phyloP scores from a whole-genome alignment of 73 alveolate genomes.

The Paramecium biaurelia region DNA sequence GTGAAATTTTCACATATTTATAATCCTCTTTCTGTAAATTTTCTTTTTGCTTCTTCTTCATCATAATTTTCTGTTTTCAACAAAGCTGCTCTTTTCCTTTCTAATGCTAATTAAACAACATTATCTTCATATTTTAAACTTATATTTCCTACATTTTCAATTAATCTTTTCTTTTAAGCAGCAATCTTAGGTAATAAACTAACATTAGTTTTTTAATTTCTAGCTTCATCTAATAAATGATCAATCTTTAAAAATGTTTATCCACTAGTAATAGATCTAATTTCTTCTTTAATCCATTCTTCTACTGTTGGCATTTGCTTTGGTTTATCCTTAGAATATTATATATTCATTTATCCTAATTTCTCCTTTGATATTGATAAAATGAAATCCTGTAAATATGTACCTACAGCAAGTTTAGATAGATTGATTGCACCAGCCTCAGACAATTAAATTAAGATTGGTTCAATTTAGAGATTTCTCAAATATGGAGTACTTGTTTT shows the following conservation, averaged over 20 bases:
- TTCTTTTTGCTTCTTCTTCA: constrained; percentile 54
- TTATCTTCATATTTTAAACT: constrained; percentile 43
- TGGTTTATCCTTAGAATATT: constrained; percentile 63
- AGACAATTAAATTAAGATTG: constrained; percentile 28
- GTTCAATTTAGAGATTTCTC: constrained; percentile 57
- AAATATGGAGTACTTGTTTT: constrained; percentile 49
- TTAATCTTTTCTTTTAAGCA: constrained; percentile 39
- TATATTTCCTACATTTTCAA: constrained; percentile 10
- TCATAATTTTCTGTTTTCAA: constrained; percentile 58
- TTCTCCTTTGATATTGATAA: constrained; percentile 44
- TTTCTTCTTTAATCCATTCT: constrained; percentile 28
- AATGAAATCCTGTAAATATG: constrained; percentile 54
- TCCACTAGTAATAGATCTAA: constrained; percentile 24
- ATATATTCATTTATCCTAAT: constrained; percentile 24
- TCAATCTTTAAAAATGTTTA: constrained; percentile 23
- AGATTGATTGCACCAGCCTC: constrained; percentile 45
- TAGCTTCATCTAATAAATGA: constrained; percentile 23
- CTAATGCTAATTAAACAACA: constrained; percentile 48
- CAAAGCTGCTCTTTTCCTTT: constrained; percentile 54
- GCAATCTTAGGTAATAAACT: constrained; percentile 53
- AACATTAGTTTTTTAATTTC: constrained; percentile 10
- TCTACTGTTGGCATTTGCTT: constrained; percentile 56
- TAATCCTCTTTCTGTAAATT: constrained; percentile 61
- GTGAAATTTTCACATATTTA: constrained; percentile 46
- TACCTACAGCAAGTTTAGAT: constrained; percentile 56